phyloP scores from a whole-genome alignment of 208 protist species.

The Acanthamoeba divionensis region DNA sequence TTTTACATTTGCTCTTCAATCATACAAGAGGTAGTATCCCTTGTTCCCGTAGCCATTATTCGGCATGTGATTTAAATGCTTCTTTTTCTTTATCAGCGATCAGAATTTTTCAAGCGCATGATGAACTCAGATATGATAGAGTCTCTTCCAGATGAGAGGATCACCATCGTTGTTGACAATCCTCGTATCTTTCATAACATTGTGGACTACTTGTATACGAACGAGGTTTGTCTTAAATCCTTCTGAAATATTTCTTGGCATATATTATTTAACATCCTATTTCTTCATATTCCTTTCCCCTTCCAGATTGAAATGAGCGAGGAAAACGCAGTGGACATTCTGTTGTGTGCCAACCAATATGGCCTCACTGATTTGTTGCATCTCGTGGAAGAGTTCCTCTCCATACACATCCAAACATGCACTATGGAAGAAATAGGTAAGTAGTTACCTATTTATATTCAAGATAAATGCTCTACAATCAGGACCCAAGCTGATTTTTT shows the following conservation, averaged over 20 bases:
- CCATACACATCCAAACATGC: not conserved
- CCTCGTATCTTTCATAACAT: not conserved
- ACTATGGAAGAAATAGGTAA: slow-evolving; percentile 13
- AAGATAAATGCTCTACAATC: not conserved
- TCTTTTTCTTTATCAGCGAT: not conserved
- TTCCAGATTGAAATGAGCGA: slow-evolving; percentile 26
- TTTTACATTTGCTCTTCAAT: slow-evolving; percentile 2
- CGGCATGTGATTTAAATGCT: not conserved
- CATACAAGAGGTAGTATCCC: slow-evolving; percentile 25
- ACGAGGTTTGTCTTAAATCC: not conserved
- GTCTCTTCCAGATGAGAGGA: not conserved
- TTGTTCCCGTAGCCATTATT: not conserved
- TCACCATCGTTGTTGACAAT: slow-evolving; percentile 44
- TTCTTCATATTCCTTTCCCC: not conserved
- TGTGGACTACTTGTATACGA: slow-evolving; percentile 42
- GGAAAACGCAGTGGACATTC: slow-evolving; percentile 39
- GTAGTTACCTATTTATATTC: not conserved
- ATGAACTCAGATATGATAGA: slow-evolving; percentile 43
- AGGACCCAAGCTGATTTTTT: not conserved
- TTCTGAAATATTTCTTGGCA: not conserved
- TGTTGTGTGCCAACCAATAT: slow-evolving; percentile 47
- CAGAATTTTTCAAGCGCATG: slow-evolving; percentile 46
- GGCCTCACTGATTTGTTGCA: slow-evolving; percentile 23
- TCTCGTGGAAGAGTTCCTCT: slow-evolving; percentile 9
- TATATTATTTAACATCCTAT: not conserved